Percentiles rank a stretch among this genome's conserved stretches.
Evolutionary conservation across 257 asterid species (phyloP).

Genomic region (Pogostemon cablin): DNA sequence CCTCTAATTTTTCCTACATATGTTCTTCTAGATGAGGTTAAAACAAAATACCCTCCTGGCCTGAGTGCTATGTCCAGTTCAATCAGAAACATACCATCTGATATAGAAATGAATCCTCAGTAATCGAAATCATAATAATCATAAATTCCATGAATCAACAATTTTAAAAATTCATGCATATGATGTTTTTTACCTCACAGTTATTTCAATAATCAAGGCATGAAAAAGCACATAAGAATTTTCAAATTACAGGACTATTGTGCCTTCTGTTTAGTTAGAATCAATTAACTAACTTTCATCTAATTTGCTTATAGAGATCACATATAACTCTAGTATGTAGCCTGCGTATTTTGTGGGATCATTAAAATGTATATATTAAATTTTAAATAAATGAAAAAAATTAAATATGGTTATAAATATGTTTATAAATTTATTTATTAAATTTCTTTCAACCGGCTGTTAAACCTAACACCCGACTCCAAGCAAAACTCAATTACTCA

Average conservation of each 20-base stretch:
- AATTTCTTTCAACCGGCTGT: too few relatives aligned
- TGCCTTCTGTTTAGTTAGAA: slow-evolving; percentile 21
- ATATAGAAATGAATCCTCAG: slow-evolving; percentile 41
- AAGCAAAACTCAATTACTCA: too few relatives aligned
- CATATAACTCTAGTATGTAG: too few relatives aligned
- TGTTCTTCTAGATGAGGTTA: slow-evolving; percentile 68
- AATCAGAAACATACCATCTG: slow-evolving; percentile 84
- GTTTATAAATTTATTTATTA: too few relatives aligned
- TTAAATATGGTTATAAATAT: too few relatives aligned
- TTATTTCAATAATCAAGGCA: slow-evolving; percentile 10
- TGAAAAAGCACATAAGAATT: background rate
- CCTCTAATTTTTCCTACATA: too few relatives aligned
- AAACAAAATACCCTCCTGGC: slow-evolving; percentile 95
- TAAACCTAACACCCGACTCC: too few relatives aligned
- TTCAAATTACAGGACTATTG: background rate
- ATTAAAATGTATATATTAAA: too few relatives aligned
- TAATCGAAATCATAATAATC: slow-evolving; percentile 20
- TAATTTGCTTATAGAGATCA: background rate
- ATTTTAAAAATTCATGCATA: slow-evolving; percentile 13
- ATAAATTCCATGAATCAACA: background rate
- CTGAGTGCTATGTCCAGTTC: slow-evolving; percentile 92
- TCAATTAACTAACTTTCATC: slow-evolving; percentile 1
- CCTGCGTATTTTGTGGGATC: too few relatives aligned
- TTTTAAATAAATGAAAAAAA: too few relatives aligned
- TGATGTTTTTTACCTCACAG: background rate